Conservation (phyloP, 2,329 filamentous ascomycete genomes). For the Pleochaeta shiraiana region DNA sequence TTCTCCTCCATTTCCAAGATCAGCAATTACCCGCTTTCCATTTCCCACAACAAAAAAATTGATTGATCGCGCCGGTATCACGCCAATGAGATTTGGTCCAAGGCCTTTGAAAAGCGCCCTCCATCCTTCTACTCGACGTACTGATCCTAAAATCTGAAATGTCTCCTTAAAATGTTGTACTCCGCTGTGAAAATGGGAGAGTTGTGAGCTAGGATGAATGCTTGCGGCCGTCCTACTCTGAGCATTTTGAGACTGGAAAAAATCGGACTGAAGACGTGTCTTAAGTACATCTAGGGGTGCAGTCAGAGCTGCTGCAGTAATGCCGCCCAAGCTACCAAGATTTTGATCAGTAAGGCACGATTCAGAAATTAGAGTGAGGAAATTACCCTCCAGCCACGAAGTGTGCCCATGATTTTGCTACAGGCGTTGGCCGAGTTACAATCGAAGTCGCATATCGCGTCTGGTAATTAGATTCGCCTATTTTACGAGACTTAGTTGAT, state of each 20-base stretch:
- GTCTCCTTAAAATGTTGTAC: slow-evolving; percentile 66
- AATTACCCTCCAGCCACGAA: slow-evolving; percentile 73
- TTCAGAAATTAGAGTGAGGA: neutral
- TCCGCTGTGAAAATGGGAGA: slow-evolving; percentile 43
- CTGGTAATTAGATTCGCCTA: slow-evolving; percentile 31
- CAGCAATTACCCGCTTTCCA: slow-evolving; percentile 60
- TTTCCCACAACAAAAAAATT: slow-evolving; percentile 93
- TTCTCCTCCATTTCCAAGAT: slow-evolving; percentile 47
- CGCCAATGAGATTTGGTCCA: slow-evolving; percentile 72
- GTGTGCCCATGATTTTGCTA: slow-evolving; percentile 73
- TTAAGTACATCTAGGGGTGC: slow-evolving; percentile 87
- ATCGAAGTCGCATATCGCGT: slow-evolving; percentile 20
- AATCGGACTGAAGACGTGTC: slow-evolving; percentile 81
- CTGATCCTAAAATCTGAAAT: slow-evolving; percentile 60
- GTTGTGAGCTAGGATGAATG: slow-evolving; percentile 27
- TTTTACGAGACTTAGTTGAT: slow-evolving; percentile 11
- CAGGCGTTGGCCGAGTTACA: slow-evolving; percentile 22
- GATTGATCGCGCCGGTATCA: slow-evolving; percentile 74
- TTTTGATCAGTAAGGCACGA: slow-evolving; percentile 4
- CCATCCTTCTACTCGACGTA: slow-evolving; percentile 63
- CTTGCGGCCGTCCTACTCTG: slow-evolving; percentile 36
- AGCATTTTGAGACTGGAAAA: slow-evolving; percentile 68
- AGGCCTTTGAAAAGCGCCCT: slow-evolving; percentile 84
- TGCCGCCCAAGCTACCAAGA: slow-evolving; percentile 49
- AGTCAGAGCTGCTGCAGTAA: slow-evolving; percentile 82